These are phyloP conservation scores for Phlyctochytrium bullatum DNA, from an alignment of 192 early-diverging fungal genomes.

Conservation along the genomic window DNA sequence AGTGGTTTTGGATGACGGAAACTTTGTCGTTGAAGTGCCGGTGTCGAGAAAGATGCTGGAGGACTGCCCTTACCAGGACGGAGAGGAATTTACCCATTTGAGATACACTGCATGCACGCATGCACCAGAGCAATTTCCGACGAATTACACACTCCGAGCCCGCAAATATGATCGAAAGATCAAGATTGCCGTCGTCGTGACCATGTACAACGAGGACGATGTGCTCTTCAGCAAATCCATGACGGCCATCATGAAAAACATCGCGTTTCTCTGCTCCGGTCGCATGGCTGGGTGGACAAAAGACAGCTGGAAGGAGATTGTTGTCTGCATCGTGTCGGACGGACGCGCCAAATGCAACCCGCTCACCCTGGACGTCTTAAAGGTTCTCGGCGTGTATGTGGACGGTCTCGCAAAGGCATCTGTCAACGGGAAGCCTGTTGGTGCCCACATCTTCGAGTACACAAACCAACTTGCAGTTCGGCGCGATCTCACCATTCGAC, in stretches of 20 bases:
- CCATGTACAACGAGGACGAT: conserved; percentile 71
- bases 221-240: conserved; percentile 61
- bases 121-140: conserved; percentile 61
- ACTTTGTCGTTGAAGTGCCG: conserved; percentile 45
- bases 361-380: conserved; percentile 66
- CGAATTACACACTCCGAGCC: conserved; percentile 58
- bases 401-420: conserved; percentile 41
- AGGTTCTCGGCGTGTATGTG: conserved; percentile 61
- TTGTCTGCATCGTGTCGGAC: conserved; percentile 72
- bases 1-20: conserved; percentile 17
- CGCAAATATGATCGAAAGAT: conserved; percentile 49
- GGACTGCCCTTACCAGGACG: conserved; percentile 38
- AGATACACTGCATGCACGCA: conserved; percentile 65
- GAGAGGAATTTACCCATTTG: conserved; percentile 70
- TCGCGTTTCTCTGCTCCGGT: conserved; percentile 61
- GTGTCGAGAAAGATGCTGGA: conserved; percentile 38
- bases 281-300: conserved; percentile 58
- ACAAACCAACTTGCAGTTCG: conserved; percentile 58
- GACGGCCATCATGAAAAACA: conserved; percentile 65
- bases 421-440: conserved; percentile 45
- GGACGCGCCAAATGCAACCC: conserved; percentile 74
- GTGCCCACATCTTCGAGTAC: conserved; percentile 57
- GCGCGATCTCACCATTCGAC: conserved; percentile 62
- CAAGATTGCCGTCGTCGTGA: conserved; percentile 70
- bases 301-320: conserved; percentile 71